Conservation (phyloP, 495 filamentous ascomycete genomes). For the Saxophila tyrrhenica region DNA sequence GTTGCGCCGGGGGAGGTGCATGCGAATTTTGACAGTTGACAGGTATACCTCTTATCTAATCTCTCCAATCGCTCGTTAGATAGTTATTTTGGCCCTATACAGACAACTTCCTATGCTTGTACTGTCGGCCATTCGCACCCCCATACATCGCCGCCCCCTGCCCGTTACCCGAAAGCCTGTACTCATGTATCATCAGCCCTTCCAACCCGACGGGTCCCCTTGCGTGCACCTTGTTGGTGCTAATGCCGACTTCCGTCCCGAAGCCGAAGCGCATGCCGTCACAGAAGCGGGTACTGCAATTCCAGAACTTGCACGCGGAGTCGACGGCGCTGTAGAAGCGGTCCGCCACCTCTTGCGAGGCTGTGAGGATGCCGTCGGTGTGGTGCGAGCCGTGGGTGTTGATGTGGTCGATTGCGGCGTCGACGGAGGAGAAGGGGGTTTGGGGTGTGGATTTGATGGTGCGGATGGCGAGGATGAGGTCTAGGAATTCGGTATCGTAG, state of each 20-base stretch:
- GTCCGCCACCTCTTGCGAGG: conserved; percentile 51
- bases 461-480: conserved; percentile 75
- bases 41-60: background rate
- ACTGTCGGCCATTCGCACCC: conserved; percentile 54
- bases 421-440: conserved; percentile 33
- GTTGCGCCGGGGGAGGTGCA: no score
- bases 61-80: no score
- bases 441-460: conserved; percentile 41
- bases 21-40: background rate
- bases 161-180: conserved; percentile 69
- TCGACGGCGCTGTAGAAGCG: conserved; percentile 75
- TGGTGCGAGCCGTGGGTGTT: conserved; percentile 87
- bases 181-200: conserved; percentile 94
- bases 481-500: conserved; percentile 82
- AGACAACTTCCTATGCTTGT: conserved; percentile 54
- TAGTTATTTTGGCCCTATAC: no score
- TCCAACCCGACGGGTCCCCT: conserved; percentile 89
- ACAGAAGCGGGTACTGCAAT: conserved; percentile 84
- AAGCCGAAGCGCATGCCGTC: conserved; percentile 97
- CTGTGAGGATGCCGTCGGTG: conserved; percentile 82
- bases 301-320: conserved; percentile 92
- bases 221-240: conserved; percentile 96
- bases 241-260: conserved; percentile 95
- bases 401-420: conserved; percentile 75
- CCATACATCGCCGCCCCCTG: conserved; percentile 66